Evolutionary conservation across 2,329 filamentous ascomycete species (phyloP).

Genomic region (Trichoderma asperellum): DNA sequence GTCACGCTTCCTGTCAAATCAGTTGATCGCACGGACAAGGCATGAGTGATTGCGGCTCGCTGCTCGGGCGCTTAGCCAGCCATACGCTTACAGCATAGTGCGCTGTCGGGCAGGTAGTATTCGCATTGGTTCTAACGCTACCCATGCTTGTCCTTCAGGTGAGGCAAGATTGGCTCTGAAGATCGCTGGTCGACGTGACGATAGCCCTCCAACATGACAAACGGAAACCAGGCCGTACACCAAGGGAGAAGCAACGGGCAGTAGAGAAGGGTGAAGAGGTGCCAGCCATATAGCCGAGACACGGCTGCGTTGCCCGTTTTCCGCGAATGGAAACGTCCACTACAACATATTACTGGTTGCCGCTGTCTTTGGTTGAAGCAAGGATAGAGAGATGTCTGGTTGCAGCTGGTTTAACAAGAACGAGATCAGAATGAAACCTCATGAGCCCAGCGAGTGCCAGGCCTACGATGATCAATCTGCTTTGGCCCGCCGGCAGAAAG

Average conservation of each 20-base stretch:
- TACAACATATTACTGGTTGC: neutral
- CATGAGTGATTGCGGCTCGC: neutral
- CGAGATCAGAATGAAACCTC: neutral
- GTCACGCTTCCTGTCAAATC: slow-evolving; percentile 25
- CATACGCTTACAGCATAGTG: neutral
- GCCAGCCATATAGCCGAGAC: slow-evolving; percentile 15
- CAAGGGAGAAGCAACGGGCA: neutral
- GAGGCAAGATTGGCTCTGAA: slow-evolving; percentile 7
- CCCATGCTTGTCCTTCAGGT: neutral
- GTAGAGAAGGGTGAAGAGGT: neutral
- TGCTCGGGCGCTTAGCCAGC: slow-evolving; percentile 12
- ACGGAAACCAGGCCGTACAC: neutral
- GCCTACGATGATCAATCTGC: neutral
- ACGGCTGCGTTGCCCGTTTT: neutral
- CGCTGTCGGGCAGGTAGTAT: neutral
- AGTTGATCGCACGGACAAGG: neutral
- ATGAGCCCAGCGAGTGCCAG: neutral
- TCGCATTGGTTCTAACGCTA: neutral
- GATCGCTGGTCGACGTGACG: neutral
- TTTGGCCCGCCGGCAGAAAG: neutral
- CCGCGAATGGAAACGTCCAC: neutral
- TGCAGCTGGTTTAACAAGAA: neutral
- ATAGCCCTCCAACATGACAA: neutral
- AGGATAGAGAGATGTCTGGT: neutral
- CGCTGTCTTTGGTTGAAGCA: neutral